Conservation (phyloP, 768 basidiomycete genomes). For the Russula sp. region DNA sequence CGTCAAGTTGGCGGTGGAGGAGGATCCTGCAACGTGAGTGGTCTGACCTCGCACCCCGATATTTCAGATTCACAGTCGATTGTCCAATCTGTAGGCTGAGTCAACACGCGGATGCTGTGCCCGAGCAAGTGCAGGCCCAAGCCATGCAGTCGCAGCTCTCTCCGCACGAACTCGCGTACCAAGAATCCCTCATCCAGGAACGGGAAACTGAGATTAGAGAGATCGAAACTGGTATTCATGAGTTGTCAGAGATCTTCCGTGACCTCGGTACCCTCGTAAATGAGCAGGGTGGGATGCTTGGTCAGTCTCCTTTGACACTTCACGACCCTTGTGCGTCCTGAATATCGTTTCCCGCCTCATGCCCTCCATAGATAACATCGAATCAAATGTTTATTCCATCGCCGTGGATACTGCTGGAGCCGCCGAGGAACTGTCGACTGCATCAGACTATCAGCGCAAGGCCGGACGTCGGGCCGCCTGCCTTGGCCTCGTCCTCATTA, state of each 20-base stretch:
- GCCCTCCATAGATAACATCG: conserved; percentile 74
- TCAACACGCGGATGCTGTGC: conserved; percentile 33
- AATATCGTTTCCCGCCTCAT: neutral
- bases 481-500: conserved; percentile 77
- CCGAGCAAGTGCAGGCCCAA: conserved; percentile 64
- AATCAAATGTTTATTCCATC: conserved; percentile 85
- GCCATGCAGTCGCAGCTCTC: conserved; percentile 69
- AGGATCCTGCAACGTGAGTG: conserved; percentile 42
- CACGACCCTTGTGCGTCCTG: neutral
- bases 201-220: conserved; percentile 93
- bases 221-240: conserved; percentile 95
- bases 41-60: neutral
- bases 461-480: conserved; percentile 89
- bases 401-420: conserved; percentile 77
- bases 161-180: conserved; percentile 89
- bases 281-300: conserved; percentile 92
- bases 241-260: conserved; percentile 92
- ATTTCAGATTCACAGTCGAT: neutral
- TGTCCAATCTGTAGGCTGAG: neutral
- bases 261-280: conserved; percentile 92
- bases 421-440: conserved; percentile 79
- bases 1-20: conserved; percentile 79
- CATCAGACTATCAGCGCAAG: conserved; percentile 89
- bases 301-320: conserved; percentile 43
- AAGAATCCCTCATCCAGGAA: conserved; percentile 91